Evolutionary conservation across 495 filamentous ascomycete species (phyloP), one percentile per base, ranked within the genome.

Genomic region (Glarea lozoyensis): DNA sequence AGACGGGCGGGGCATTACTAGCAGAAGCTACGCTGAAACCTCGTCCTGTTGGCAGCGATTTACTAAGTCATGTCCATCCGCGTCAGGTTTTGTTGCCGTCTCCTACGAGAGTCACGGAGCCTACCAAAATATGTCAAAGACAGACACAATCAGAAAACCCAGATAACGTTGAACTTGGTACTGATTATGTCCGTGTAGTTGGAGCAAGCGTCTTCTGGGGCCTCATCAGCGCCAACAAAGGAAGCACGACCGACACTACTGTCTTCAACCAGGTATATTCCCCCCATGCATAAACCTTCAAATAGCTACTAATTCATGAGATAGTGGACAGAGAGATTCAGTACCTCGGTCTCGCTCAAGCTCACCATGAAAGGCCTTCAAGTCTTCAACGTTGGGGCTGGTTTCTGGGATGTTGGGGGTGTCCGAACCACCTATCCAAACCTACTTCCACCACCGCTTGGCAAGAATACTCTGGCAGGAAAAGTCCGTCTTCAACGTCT

Each of bases 141-240:
- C n/a, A n/a, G n/a, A n/a, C n/a, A n/a, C n/a, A n/a, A n/a, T n/a
- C n/a, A n/a, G n/a, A n/a, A n/a, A n/a, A n/a, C n/a, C n/a, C n/a
- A n/a, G n/a, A n/a, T n/a, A n/a, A n/a, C n/a, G 25, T 7, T 7
- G 7, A 7, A 29, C 7, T 7, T 35, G 32, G 10, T 35, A 35
- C 10, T 16, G 10, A 35, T 35, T 11, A 6, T 35, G 32, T 16
- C 6, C 32, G 9, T 11, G 9, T 16, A 35, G 32, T 35, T 35
- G 32, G 32, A 35, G 32, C 32, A 35, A 35, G 32, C 17, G 7
- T 5, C 15, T 38, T 38, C 36, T 38, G 5, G 6, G 36, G 36
- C 11, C 15, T 38, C 6, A 38, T 38, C 22, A 20, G 16, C 16
- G 36, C 36, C 20, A 20, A 10, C 16, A 17, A 23, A 7, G 20